Conservation (phyloP, 2,329 filamentous ascomycete genomes). For the Penicillium sp. region DNA sequence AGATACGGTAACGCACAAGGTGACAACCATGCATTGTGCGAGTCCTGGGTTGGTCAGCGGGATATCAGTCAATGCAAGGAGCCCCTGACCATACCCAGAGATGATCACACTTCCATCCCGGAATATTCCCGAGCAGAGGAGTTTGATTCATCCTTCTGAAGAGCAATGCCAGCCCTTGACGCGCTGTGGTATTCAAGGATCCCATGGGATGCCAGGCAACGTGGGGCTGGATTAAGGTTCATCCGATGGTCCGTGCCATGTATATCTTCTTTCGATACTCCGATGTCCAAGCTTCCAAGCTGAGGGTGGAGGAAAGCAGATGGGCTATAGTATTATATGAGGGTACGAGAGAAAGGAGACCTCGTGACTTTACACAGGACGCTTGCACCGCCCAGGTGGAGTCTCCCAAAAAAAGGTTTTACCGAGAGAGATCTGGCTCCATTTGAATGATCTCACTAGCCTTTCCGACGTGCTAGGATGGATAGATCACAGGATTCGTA, state of each 20-base stretch:
- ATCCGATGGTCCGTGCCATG: conserved; percentile 7
- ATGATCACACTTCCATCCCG: conserved; percentile 12
- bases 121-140: conserved; percentile 8
- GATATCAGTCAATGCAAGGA: conserved; percentile 3
- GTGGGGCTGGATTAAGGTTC: conserved; percentile 11
- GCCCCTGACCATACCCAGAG: conserved; percentile 20
- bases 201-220: neutral
- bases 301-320: neutral
- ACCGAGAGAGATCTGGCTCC: too few relatives aligned
- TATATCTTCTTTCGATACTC: neutral
- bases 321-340: too few relatives aligned
- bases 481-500: too few relatives aligned
- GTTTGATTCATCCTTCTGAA: conserved; percentile 19
- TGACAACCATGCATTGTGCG: conserved; percentile 37
- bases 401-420: too few relatives aligned
- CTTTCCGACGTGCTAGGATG: too few relatives aligned
- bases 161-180: conserved; percentile 1
- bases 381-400: too few relatives aligned
- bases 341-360: too few relatives aligned
- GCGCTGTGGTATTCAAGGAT: neutral
- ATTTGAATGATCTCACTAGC: too few relatives aligned
- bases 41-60: conserved; percentile 34
- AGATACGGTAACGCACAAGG: conserved; percentile 39
- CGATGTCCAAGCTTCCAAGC: neutral
- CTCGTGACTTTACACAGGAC: too few relatives aligned